Evolutionary conservation across 164 flowering plant genomes (phyloP).

Genomic region (Kalanchoe fedtschenkoi): DNA sequence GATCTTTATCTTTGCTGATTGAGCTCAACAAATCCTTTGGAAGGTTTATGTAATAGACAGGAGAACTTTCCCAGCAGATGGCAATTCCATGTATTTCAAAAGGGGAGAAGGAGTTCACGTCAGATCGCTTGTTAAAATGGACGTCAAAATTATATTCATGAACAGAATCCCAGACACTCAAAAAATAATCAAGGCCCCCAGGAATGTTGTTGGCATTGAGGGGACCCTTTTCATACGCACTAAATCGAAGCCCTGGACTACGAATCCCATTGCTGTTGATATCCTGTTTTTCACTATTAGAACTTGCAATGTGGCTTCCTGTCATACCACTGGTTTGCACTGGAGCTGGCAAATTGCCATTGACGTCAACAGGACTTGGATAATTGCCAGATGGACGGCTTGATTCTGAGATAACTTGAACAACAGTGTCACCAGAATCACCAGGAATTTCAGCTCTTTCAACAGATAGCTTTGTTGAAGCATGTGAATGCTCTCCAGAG

Average conservation of each 20-base stretch:
- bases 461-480: slow-evolving; percentile 12
- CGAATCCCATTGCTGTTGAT: slow-evolving; percentile 8
- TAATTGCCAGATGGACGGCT: neutral
- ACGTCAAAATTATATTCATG: slow-evolving; percentile 79
- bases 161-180: slow-evolving; percentile 65
- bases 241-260: slow-evolving; percentile 9
- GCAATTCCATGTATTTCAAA: slow-evolving; percentile 90
- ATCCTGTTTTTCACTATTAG: slow-evolving; percentile 14
- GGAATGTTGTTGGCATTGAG: slow-evolving; percentile 35
- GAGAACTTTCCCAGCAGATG: slow-evolving; percentile 84
- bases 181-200: slow-evolving; percentile 82
- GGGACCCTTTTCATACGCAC: slow-evolving; percentile 46
- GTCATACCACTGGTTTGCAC: neutral
- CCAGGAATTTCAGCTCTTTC: slow-evolving; percentile 10
- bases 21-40: slow-evolving; percentile 49
- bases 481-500: slow-evolving; percentile 27
- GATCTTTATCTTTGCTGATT: slow-evolving; percentile 9
- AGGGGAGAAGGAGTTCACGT: slow-evolving; percentile 27
- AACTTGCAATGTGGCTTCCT: slow-evolving; percentile 6
- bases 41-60: slow-evolving; percentile 73
- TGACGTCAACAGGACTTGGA: neutral
- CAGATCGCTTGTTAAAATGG: slow-evolving; percentile 56
- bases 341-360: neutral
- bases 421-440: slow-evolving; percentile 9
- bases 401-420: neutral